Conservation (phyloP, 1,284 basidiomycete species). For the Cryptococcus neoformans region DNA sequence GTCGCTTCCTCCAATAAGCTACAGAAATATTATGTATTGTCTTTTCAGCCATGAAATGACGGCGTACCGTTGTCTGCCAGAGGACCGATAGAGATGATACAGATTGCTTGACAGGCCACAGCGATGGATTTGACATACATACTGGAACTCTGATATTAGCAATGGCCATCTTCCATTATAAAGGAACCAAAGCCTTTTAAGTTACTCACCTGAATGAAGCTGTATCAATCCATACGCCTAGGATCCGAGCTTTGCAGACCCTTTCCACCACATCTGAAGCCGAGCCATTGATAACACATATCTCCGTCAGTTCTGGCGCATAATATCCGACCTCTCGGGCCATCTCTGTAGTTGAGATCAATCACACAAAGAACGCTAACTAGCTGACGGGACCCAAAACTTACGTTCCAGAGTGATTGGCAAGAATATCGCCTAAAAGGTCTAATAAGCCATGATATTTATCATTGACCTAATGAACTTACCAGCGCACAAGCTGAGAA, state of each 20-base stretch:
- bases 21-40: not conserved
- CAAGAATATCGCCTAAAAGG: slow-evolving; percentile 42
- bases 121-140: slow-evolving; percentile 81
- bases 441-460: not conserved
- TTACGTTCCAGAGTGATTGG: slow-evolving; percentile 47
- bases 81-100: slow-evolving; percentile 83
- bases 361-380: not conserved
- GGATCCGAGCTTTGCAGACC: slow-evolving; percentile 40
- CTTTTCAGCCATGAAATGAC: not conserved
- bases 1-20: slow-evolving; percentile 73
- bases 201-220: slow-evolving; percentile 74
- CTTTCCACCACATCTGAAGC: slow-evolving; percentile 7
- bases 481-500: slow-evolving; percentile 43
- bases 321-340: slow-evolving; percentile 42
- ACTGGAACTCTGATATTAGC: slow-evolving; percentile 49
- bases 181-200: not conserved
- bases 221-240: slow-evolving; percentile 73
- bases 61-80: slow-evolving; percentile 76
- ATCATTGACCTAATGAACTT: not conserved
- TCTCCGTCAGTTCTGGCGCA: slow-evolving; percentile 28
- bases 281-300: slow-evolving; percentile 19
- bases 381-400: not conserved
- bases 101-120: slow-evolving; percentile 79
- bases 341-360: slow-evolving; percentile 27
- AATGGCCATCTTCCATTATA: not conserved